A percentile compares a stretch with the other conserved stretches of the same genome.
Evolutionary conservation across 1,284 basidiomycete genomes (phyloP).

Genomic region (Omphalotus olearius): DNA sequence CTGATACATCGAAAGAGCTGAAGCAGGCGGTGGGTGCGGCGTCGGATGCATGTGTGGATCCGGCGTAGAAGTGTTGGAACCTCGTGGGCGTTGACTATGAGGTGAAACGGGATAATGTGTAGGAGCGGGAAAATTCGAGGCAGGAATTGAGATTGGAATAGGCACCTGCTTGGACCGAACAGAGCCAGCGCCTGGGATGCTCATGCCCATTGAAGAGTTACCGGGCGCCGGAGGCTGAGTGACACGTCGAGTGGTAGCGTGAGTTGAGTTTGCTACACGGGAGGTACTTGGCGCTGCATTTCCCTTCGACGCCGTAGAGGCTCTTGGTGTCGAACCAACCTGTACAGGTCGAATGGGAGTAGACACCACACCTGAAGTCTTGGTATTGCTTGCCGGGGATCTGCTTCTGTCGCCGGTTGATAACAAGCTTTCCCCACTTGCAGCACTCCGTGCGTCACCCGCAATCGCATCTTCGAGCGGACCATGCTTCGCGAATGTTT

Average conservation of each 20-base stretch:
- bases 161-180: conserved; percentile 35
- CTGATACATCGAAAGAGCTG: conserved; percentile 76
- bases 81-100: conserved; percentile 31
- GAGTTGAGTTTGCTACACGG: neutral
- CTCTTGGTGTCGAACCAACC: conserved; percentile 14
- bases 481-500: conserved; percentile 45
- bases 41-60: conserved; percentile 81
- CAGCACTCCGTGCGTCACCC: conserved; percentile 44
- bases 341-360: conserved; percentile 5
- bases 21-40: conserved; percentile 56
- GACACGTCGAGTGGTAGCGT: conserved; percentile 10
- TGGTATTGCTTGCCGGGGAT: conserved; percentile 26
- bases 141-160: conserved; percentile 18
- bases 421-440: conserved; percentile 45
- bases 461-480: conserved; percentile 29
- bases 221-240: conserved; percentile 7
- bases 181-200: conserved; percentile 9
- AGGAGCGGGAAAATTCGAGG: conserved; percentile 28
- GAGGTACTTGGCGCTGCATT: neutral
- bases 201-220: neutral
- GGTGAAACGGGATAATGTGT: conserved; percentile 45
- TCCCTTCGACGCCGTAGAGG: neutral
- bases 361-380: conserved; percentile 20
- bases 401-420: conserved; percentile 25
- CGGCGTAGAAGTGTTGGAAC: conserved; percentile 24